Base-by-base conservation (phyloP, 208 protist species). In the Wallacemonas rigidus region DNA sequence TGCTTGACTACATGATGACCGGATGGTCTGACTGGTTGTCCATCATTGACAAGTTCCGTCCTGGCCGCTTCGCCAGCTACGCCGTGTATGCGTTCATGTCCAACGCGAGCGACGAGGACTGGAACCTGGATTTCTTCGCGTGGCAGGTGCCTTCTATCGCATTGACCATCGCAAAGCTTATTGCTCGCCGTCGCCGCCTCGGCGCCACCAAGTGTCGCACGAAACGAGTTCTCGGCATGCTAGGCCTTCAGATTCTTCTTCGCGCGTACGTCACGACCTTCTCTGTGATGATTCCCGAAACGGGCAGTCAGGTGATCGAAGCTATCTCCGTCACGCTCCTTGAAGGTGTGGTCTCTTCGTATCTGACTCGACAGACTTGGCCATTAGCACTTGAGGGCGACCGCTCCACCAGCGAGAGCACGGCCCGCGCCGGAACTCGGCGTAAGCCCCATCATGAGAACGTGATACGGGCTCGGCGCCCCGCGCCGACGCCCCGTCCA, bases 111-210 rank as follows among this genome's bases (percentile, higher is more conserved):
- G 75, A 84, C 39, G 74, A 76, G 5, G 88, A 93, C 39, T 94
- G 85, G 81, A 88, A 94, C 71, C 76, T 94, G 1, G 77, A 90
- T 74, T 96, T 96, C 67, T 96, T 96, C 55, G 70, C 70, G 2
- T 94, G 86, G 84, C 91, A 96, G 76, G 57, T 91, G 15, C 91
- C 91, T 0, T 90, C 89, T 4, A 68, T 92, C 6, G 43, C 83
- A 3, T 69, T 94, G 56, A 91, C 87, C 0, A 36, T 93, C 2
- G 77, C 72, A 9, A 94, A 94, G 72, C 77, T 96, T 3, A 78
- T 83, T n/a, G 44, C 72, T 40, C 83, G 91, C 8, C 83, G 91
- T 8, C 75, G 77, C 9, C 62, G 62, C 14, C 63, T 83, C 7
- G 89, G 89, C 0, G 56, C 77, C 8, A 63, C 51, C 50, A 60